Conservation (phyloP, 768 basidiomycete species). For the Suillus weaverae region DNA sequence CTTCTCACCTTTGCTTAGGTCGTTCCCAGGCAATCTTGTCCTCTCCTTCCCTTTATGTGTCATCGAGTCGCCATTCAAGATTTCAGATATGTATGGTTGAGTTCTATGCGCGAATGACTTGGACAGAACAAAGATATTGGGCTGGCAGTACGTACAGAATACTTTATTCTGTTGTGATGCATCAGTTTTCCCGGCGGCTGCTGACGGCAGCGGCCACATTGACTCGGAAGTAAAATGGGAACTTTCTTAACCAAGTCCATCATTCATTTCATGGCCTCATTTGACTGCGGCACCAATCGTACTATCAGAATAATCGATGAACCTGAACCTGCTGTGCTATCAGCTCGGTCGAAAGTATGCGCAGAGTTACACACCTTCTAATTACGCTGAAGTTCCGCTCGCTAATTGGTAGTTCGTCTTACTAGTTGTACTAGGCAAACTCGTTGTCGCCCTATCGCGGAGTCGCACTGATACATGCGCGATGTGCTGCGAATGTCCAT, state of each 20-base stretch:
- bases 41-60: neutral
- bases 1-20: neutral
- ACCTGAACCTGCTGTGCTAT: neutral
- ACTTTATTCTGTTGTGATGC: neutral
- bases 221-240: conserved; percentile 5
- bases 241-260: conserved; percentile 2
- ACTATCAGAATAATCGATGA: neutral
- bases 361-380: conserved; percentile 1
- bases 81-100: neutral
- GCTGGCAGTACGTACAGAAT: neutral
- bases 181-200: conserved; percentile 4
- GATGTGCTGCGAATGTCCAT: neutral
- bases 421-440: neutral
- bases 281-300: neutral
- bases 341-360: neutral
- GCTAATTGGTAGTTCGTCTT: neutral
- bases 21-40: neutral
- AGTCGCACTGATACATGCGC: neutral
- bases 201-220: conserved; percentile 1
- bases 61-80: neutral
- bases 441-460: neutral
- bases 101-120: neutral
- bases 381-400: neutral
- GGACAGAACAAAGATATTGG: neutral
- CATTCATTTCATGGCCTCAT: neutral